Evolutionary conservation across 164 flowering plant species (phyloP).

Genomic region (Stephania cephalantha): DNA sequence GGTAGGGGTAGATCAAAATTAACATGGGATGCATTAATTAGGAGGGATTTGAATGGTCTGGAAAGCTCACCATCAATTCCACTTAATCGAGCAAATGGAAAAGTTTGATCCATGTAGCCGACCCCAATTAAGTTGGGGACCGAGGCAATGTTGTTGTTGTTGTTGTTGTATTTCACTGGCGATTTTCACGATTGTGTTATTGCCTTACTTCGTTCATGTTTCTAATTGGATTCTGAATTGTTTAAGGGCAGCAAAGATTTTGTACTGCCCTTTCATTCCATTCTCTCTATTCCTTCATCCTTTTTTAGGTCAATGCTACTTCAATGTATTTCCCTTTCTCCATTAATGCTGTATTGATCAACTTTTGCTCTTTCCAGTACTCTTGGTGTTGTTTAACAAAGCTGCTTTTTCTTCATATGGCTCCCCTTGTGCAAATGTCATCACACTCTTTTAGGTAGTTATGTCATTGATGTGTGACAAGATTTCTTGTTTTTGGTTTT

Average conservation of each 20-base stretch:
- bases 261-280: neutral
- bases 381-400: constrained; percentile 89
- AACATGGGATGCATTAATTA: too few species aligned
- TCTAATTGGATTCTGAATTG: neutral
- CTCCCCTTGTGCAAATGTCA: constrained; percentile 90
- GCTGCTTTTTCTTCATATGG: constrained; percentile 93
- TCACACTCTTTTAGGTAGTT: constrained; percentile 84
- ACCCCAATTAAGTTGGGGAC: too few species aligned
- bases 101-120: too few species aligned
- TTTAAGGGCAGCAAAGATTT: too few species aligned
- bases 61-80: too few species aligned
- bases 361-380: constrained; percentile 49
- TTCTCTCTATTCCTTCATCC: neutral
- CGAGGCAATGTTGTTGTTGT: too few species aligned
- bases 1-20: too few species aligned
- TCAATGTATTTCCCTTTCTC: neutral
- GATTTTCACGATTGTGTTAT: neutral
- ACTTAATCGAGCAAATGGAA: too few species aligned
- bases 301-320: neutral
- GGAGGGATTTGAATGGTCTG: too few species aligned
- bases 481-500: too few species aligned
- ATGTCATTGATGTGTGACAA: neutral
- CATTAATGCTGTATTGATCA: neutral
- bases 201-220: neutral
- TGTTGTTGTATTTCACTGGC: neutral